These are phyloP conservation scores for Pseudogymnoascus sp. DNA, from an alignment of 2,329 filamentous ascomycete species.

Conservation along the genomic window DNA sequence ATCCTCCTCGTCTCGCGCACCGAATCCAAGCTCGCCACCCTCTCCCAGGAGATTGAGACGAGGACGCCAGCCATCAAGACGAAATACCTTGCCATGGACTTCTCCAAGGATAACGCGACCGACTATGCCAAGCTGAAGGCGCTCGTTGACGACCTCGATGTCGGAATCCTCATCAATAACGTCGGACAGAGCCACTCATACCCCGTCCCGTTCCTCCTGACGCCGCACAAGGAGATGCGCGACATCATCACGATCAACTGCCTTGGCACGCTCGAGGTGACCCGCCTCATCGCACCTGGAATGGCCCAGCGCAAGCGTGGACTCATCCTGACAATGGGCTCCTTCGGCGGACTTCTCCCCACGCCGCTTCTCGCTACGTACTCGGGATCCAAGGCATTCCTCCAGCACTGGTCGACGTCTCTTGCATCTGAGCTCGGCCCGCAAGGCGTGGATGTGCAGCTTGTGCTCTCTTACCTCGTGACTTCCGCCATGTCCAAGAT, in stretches of 20 bases:
- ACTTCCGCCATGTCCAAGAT: slow-evolving; percentile 98
- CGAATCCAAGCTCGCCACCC: slow-evolving; percentile 75
- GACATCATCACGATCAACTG: slow-evolving; percentile 96
- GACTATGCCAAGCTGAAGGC: slow-evolving; percentile 72
- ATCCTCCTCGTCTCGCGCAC: slow-evolving; percentile 92
- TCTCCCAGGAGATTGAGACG: slow-evolving; percentile 67
- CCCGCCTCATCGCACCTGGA: slow-evolving; percentile 73
- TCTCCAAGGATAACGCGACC: slow-evolving; percentile 65
- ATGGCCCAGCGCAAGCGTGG: slow-evolving; percentile 81
- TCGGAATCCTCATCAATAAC: slow-evolving; percentile 91
- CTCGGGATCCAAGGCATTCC: slow-evolving; percentile 94
- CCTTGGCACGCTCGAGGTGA: slow-evolving; percentile 79
- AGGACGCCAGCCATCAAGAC: slow-evolving; percentile 59
- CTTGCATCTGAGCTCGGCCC: slow-evolving; percentile 76
- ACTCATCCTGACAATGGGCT: slow-evolving; percentile 93
- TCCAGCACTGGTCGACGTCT: slow-evolving; percentile 90
- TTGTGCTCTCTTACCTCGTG: slow-evolving; percentile 87
- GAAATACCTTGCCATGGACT: slow-evolving; percentile 87
- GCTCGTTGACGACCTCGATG: slow-evolving; percentile 64
- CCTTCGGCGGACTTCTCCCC: slow-evolving; percentile 86
- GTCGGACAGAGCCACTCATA: slow-evolving; percentile 92
- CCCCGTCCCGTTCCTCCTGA: slow-evolving; percentile 80
- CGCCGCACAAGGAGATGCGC: slow-evolving; percentile 69
- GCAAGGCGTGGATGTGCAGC: slow-evolving; percentile 78
- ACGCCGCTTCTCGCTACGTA: slow-evolving; percentile 92